Evolutionary conservation across 169 alveolate genomes (phyloP), one percentile per base, ranked within the genome.

Genomic region (Perkinsus olseni): DNA sequence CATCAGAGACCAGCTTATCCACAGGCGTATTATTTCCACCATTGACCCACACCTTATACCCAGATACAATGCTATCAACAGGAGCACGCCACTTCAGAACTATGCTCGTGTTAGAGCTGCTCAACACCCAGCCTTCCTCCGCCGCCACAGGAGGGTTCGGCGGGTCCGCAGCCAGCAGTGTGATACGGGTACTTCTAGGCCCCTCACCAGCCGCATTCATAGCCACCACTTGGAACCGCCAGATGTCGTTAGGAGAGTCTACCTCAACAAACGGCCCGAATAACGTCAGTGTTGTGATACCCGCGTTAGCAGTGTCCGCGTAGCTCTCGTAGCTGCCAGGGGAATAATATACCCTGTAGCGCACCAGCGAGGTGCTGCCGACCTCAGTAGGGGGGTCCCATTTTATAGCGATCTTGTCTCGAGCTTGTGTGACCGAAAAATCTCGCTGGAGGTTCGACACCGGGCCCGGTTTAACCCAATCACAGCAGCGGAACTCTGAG

Each of bases 181-280:
- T 94, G 38, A 94, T 82, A 10, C 95, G 93, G 50, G 90, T 93
- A 51, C 94, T 92, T 0, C 95, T 74, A 13, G 95, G 95, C 1
- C 95, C 95, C 39, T 82, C 95, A 20, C 95, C 95, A 0, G 95
- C 95, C 40, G 95, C 95, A 39, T 94, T 94, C 39, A 94, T 94
- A 0, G 95, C 95, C n/a, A 94, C 94, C 90, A 94, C 95, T 38
- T 92, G 93, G 62, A 94, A 92, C 90, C 95, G 93, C 93, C 92
- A 94, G 91, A 93, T 24, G 31, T 62, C 82, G 34, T 62, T 62
- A 24, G 82, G 82, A 8, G 82, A 62, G 17, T 62, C 93, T n/a
- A 48, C 40, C 37, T 93, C 95, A 31, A 92, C 93, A 74, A 92
- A 82, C 92, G 92, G 37, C 28, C 93, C 93, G 6, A 36, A 91